Percentiles rank a stretch among this genome's conserved stretches.
These are phyloP conservation scores for Citrus reticulata DNA, from an alignment of 345 rosid species.

Conservation along the genomic window DNA sequence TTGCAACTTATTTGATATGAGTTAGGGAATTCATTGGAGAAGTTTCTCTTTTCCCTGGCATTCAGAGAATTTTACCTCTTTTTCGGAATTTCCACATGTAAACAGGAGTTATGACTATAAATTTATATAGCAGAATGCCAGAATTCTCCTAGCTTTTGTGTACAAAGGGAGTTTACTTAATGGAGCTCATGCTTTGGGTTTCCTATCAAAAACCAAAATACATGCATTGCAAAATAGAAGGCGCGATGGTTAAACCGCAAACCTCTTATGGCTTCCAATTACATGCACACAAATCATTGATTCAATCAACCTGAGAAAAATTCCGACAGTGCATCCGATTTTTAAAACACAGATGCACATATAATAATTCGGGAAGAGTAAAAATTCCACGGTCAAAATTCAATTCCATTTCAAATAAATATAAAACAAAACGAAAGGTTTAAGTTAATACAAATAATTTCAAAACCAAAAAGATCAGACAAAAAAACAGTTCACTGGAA, in stretches of 20 bases:
- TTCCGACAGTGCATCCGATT: background rate
- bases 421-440: background rate
- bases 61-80: too few relatives aligned
- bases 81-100: too few relatives aligned
- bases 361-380: background rate
- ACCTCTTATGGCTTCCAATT: too few relatives aligned
- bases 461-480: background rate
- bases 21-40: background rate
- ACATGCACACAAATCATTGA: too few relatives aligned
- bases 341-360: background rate
- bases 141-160: too few relatives aligned
- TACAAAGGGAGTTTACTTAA: background rate
- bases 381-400: slow-evolving; percentile 3
- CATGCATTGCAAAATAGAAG: too few relatives aligned
- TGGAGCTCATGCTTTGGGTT: background rate
- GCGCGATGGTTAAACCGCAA: too few relatives aligned
- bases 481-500: background rate
- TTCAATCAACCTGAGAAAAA: too few relatives aligned
- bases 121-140: too few relatives aligned
- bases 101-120: background rate
- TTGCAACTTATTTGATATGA: background rate
- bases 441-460: background rate
- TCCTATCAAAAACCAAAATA: too few relatives aligned
- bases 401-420: background rate
- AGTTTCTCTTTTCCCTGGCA: background rate